Conservation (phyloP, 495 filamentous ascomycete genomes). For the Neurospora hispaniola region DNA sequence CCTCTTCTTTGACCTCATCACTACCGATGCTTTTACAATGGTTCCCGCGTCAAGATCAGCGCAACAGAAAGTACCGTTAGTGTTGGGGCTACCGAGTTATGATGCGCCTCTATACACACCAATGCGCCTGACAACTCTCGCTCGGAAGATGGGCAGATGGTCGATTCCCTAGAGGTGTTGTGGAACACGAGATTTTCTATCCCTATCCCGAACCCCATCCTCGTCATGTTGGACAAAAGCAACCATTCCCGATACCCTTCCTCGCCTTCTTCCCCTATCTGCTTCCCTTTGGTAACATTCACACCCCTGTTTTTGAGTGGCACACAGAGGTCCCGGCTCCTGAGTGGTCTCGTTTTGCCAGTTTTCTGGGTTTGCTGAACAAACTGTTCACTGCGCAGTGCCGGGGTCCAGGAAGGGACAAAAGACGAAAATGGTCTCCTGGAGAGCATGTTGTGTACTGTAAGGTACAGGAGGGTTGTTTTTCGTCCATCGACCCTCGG, state of each 20-base stretch:
- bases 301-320: neutral
- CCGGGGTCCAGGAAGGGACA: neutral
- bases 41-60: neutral
- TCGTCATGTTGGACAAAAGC: neutral
- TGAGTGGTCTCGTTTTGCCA: neutral
- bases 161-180: neutral
- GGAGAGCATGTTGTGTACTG: neutral
- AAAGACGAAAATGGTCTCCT: neutral
- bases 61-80: neutral
- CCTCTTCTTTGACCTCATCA: neutral
- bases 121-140: neutral
- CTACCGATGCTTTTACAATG: neutral
- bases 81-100: neutral
- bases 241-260: neutral
- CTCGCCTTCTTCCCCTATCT: neutral
- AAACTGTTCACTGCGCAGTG: neutral
- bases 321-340: neutral
- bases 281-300: neutral
- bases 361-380: neutral
- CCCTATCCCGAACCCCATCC: neutral
- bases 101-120: neutral
- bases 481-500: neutral
- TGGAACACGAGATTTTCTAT: neutral
- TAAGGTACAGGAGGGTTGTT: neutral
- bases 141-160: neutral